Conservation (phyloP, 1,139 yeast species). For the Candida sp. region DNA sequence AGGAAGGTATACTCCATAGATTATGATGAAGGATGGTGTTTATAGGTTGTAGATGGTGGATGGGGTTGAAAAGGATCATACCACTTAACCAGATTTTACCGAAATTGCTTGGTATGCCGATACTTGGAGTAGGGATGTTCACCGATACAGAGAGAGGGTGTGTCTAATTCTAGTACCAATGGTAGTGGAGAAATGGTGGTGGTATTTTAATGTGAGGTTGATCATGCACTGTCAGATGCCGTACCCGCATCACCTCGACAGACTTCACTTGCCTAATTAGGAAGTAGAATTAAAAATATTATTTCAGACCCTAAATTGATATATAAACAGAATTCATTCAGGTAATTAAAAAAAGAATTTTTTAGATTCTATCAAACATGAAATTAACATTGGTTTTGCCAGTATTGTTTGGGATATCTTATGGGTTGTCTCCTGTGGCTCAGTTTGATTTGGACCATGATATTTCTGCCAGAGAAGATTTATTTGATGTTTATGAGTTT, state of each 20-base stretch:
- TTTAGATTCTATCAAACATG: neutral
- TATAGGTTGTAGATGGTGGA: no score
- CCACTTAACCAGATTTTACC: no score
- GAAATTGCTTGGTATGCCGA: no score
- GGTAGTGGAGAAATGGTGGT: no score
- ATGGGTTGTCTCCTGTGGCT: neutral
- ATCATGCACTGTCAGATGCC: neutral
- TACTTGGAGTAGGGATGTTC: no score
- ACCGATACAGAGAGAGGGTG: no score
- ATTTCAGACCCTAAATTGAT: neutral
- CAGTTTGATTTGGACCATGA: neutral
- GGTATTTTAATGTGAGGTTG: no score
- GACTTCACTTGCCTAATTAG: neutral
- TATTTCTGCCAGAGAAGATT: neutral
- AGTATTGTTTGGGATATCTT: neutral
- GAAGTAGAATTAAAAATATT: neutral
- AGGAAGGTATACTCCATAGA: no score
- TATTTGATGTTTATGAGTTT: neutral
- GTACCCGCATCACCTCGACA: neutral
- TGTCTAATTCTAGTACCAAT: no score
- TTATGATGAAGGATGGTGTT: no score
- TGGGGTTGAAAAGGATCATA: no score
- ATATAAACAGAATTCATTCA: neutral
- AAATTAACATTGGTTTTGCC: neutral
- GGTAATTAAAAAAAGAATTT: no score